Base-by-base conservation (phyloP, 164 flowering plant species). In the Magnolia officinalis region DNA sequence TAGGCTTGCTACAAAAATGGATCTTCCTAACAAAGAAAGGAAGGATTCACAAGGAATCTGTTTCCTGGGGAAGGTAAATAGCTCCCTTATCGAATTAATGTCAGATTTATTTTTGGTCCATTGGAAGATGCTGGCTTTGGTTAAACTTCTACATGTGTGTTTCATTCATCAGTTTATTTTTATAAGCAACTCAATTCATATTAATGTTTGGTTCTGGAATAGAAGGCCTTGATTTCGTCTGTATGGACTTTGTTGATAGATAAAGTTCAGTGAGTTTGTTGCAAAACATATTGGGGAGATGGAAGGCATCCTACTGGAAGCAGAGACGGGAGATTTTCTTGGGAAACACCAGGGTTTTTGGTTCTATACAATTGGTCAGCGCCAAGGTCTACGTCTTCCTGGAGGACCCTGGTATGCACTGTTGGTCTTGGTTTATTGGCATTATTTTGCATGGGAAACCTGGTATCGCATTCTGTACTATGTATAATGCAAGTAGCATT, bases 31-130 rank as follows among this genome's bases (percentile, higher is more conserved):
- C 85, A 90, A 88, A 86, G 94, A 90, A 72, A 88, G 99, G 74
- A 96, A 93, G 85, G 99, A 96, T 87, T 96, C 99, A 63, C 99
- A 96, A 84, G 99, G 99, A 81, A 93, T 96, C 74, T 96, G 99
- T 83, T 96, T 96, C 82, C 96, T 96, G 52, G 99, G 99, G 45
- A 96, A 96, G 98, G 99, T 96, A 83, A 74, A 63, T 59, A 45
- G 65, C 83, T 31, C 14, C 50, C 51, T 58, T 68, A 24, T 23
- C 71, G 21, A 23, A 72, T 73, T 29, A 55, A 23, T 70, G 10
- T 50, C 50, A 26, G 50, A 66, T 20, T 63, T 31, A 9, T 74
- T 37, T 51, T 21, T n/a, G 7, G 10, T 49, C 71, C 23, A 8
- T 14, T 49, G 37, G 11, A 50, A 76, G 19, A 51, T 2, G 63